Evolutionary conservation across 192 early-diverging fungal genomes (phyloP), one percentile per base, ranked within the genome.

Genomic region (Coemansia sp.): DNA sequence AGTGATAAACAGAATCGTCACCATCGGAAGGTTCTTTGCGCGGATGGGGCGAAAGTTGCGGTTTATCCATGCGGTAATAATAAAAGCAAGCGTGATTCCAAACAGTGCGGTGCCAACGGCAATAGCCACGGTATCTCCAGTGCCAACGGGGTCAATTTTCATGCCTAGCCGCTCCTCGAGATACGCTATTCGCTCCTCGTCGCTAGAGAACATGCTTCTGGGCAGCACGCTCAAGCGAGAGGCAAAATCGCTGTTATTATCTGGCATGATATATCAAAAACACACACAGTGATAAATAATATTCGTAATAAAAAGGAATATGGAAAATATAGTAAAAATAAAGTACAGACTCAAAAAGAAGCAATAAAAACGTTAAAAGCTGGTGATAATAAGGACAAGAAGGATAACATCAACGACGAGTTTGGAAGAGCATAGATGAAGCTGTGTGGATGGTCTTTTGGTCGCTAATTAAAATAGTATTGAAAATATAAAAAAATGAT

Each of bases 11-110:
- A 69, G 19, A 22, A 63, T 52, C 3, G 68, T 69, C 0, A 52
- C 62, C 40, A 69, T 61, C 21, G 61, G 68, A 51, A 69, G 8
- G 32, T 69, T 69, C 40, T 69, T 69, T 6, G 68, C 68, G 41
- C 68, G 68, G 43, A 71, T 64, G 9, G 68, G 68, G 1, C 68
- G 41, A 12, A 51, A 71, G 41, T 45, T 21, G 21, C 42, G 45
- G 13, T 59, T 56, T 6, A 41, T 51, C 62, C 51, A 64, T 2
- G 68, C 68, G 21, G 40, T 19, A 8, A 26, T 32, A 12, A 71
- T 47, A 13, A 71, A 48, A 6, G 47, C 6, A 36, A 51, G n/a
- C 1, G 68, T 71, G 16, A 55, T 47, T 15, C 62, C 62, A 55
- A 57, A 63, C 37, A 71, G 36, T 19, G 45, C 36, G 36, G 52